Evolutionary conservation across 2,329 filamentous ascomycete species (phyloP).

Genomic region (Coniochaeta prunicola): DNA sequence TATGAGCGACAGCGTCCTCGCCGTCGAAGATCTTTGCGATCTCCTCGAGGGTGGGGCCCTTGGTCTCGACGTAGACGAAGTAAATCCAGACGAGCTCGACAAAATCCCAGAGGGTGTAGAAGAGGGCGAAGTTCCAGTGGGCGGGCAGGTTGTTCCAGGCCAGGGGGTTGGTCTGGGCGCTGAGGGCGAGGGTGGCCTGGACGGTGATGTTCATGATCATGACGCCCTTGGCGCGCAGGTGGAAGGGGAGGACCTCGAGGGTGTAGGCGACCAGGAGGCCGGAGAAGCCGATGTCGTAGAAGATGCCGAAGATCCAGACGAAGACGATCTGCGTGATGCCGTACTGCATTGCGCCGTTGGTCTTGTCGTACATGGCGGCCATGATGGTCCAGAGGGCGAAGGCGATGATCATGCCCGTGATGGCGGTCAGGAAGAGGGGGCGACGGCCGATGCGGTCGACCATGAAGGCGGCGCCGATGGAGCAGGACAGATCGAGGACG

Average conservation of each 20-base stretch:
- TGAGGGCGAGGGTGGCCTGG: slow-evolving; percentile 53
- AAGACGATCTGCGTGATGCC: slow-evolving; percentile 42
- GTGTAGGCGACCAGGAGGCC: slow-evolving; percentile 51
- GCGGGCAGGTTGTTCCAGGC: slow-evolving; percentile 52
- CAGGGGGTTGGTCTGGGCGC: slow-evolving; percentile 56
- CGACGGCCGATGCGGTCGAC: slow-evolving; percentile 45
- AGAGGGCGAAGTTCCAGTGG: slow-evolving; percentile 60
- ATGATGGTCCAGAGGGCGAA: slow-evolving; percentile 44
- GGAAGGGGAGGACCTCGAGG: slow-evolving; percentile 52
- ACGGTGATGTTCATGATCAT: slow-evolving; percentile 60
- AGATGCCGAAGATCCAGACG: slow-evolving; percentile 52
- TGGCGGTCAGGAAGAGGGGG: slow-evolving; percentile 43
- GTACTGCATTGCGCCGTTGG: slow-evolving; percentile 25
- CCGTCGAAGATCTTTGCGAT: slow-evolving; percentile 66
- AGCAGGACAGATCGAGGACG: slow-evolving; percentile 50
- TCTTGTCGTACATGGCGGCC: slow-evolving; percentile 43
- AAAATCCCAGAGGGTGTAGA: slow-evolving; percentile 58
- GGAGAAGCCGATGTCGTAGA: slow-evolving; percentile 54
- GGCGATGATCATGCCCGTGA: slow-evolving; percentile 36
- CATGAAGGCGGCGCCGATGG: slow-evolving; percentile 42
- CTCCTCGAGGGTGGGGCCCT: slow-evolving; percentile 63
- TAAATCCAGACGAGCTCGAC: slow-evolving; percentile 55
- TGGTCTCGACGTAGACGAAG: slow-evolving; percentile 64
- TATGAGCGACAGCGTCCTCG: slow-evolving; percentile 46
- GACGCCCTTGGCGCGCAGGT: slow-evolving; percentile 50